Conservation (phyloP, 176 grass and related monocot species). For the Musa troglodytarum region DNA sequence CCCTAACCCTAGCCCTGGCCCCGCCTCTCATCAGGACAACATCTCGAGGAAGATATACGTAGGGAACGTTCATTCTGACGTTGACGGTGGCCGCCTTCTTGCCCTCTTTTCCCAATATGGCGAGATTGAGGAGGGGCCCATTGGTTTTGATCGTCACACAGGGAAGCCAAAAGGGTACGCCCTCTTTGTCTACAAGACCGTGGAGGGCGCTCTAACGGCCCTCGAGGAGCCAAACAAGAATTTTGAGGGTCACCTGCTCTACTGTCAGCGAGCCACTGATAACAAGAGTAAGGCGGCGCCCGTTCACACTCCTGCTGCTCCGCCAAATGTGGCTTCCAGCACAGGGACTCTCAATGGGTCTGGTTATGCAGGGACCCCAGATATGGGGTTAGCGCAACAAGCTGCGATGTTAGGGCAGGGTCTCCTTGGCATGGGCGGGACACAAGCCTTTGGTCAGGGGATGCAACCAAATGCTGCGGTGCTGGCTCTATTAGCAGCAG, state of each 20-base stretch:
- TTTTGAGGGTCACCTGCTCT: conserved; percentile 78
- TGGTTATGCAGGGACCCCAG: conserved; percentile 18
- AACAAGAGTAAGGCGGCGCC: conserved; percentile 38
- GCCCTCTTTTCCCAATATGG: conserved; percentile 75
- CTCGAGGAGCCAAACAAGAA: conserved; percentile 79
- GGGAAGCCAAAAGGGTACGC: conserved; percentile 95
- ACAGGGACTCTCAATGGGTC: conserved; percentile 35
- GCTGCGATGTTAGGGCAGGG: conserved; percentile 42
- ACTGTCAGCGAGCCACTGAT: conserved; percentile 84
- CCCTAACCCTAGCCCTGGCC: background rate
- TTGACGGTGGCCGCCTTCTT: conserved; percentile 63
- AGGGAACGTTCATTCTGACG: conserved; percentile 79
- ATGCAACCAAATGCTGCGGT: conserved; percentile 76
- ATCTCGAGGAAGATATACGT: conserved; percentile 90
- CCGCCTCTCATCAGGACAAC: conserved; percentile 48
- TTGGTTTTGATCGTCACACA: conserved; percentile 90
- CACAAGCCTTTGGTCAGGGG: conserved; percentile 46
- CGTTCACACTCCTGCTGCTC: conserved; percentile 6
- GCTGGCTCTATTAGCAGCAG: conserved; percentile 85
- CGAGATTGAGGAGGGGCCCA: conserved; percentile 86
- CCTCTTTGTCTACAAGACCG: conserved; percentile 75
- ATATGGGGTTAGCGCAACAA: conserved; percentile 60
- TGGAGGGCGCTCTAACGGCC: conserved; percentile 57
- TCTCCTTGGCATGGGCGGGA: conserved; percentile 35
- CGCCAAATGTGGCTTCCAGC: conserved; percentile 24